Evolutionary conservation across 352 stramenopile genomes (phyloP).

Genomic region (Phytophthora litchii): DNA sequence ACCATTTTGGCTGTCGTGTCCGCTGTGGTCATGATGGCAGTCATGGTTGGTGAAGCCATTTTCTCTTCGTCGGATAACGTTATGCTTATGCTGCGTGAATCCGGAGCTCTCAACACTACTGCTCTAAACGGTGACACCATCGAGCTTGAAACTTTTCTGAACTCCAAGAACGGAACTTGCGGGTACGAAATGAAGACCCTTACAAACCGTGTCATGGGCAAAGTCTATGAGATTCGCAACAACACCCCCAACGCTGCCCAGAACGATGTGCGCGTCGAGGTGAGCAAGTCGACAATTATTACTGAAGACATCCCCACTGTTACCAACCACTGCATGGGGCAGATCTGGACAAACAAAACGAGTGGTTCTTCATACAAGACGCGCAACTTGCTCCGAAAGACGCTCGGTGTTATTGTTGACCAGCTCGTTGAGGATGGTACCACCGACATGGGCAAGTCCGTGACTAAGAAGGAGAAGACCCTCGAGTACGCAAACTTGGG

Average conservation of each 20-base stretch:
- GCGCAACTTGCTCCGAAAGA: constrained; percentile 36
- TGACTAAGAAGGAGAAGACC: constrained; percentile 29
- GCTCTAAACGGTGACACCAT: not conserved
- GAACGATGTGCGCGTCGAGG: constrained; percentile 26
- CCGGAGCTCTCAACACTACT: constrained; percentile 22
- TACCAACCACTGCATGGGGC: constrained; percentile 41
- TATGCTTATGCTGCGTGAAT: constrained; percentile 37
- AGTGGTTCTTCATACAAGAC: constrained; percentile 16
- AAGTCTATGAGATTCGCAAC: constrained; percentile 36
- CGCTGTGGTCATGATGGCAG: constrained; percentile 35
- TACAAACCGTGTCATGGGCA: constrained; percentile 39
- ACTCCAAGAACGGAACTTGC: constrained; percentile 34
- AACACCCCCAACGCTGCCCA: constrained; percentile 21
- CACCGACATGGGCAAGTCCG: constrained; percentile 33
- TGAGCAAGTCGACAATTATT: constrained; percentile 34
- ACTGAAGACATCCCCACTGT: constrained; percentile 26
- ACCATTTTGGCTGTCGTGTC: constrained; percentile 23
- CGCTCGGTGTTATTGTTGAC: constrained; percentile 36
- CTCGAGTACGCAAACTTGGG: constrained; percentile 36
- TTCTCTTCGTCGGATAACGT: constrained; percentile 27
- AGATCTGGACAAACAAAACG: constrained; percentile 38
- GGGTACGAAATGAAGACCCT: constrained; percentile 36
- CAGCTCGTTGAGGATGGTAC: constrained; percentile 34
- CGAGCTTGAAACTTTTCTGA: constrained; percentile 24
- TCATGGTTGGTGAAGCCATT: constrained; percentile 31